Base-by-base conservation (phyloP, 164 flowering plant species). In the Stephania cephalantha region DNA sequence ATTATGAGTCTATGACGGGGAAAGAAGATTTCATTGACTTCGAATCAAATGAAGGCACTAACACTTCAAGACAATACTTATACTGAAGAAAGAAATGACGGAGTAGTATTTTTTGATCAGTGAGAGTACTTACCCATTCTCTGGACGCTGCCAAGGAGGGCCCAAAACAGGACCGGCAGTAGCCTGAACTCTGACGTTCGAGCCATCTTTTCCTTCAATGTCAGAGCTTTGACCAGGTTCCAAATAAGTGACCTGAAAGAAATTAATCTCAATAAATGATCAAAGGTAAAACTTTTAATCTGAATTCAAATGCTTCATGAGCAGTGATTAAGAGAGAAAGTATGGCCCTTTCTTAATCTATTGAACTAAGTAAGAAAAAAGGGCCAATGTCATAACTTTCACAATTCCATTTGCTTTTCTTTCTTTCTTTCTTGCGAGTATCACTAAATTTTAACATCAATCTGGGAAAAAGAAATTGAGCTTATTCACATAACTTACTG, bases 131-230 rank as follows among this genome's bases (percentile, higher is more conserved):
- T 84, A 93, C 97, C 98, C 97, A 76, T 95, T 95, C 80, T 93
- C 98, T 55, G 98, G 98, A 1, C 91, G 91, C 81, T 93, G 98
- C 99, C 99, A 95, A 58, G 98, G 99, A 76, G 96, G 98, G 66
- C 99, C 99, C 4, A 93, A 83, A 79, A 95, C 85, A 65, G 98
- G 99, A 9, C 99, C 97, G 53, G 94, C 86, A 73, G 98, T 93
- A 18, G 96, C 99, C 53, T 77, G 71, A 7, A 93, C 78, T 82
- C 42, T 78, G 55, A 90, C 87, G 72, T 81, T 83, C 61, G 90
- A 83, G 78, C 92, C 89, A 83, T 78, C 78, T 69, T 67, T 82
- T 29, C 84, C 87, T 81, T 84, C 82, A 72, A 95, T 80, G 69
- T 86, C 90, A 66, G 83, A 84, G 76, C 82, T 87, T 81, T 93